Evolutionary conservation across 345 rosid genomes (phyloP).

Genomic region (Cardiospermum halicacabum): DNA sequence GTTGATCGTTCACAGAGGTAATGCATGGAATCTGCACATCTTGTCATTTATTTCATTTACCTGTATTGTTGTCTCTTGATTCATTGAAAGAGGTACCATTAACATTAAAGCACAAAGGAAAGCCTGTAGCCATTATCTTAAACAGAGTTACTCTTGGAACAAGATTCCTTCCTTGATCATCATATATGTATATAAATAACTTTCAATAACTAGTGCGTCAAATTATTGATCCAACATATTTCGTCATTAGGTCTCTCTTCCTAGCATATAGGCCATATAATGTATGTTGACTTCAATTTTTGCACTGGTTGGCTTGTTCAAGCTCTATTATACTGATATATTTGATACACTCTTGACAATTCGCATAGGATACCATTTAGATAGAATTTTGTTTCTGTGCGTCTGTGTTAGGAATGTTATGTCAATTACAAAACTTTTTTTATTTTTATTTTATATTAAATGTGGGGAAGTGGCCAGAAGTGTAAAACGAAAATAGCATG

Average conservation of each 20-base stretch:
- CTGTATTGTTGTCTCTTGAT: slow-evolving; percentile 18
- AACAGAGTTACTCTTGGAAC: slow-evolving; percentile 11
- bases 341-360: too few species aligned
- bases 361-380: too few species aligned
- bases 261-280: slow-evolving; percentile 12
- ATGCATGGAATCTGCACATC: slow-evolving; percentile 18
- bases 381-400: too few species aligned
- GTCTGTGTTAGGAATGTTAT: too few species aligned
- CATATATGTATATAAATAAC: neutral
- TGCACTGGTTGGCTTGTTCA: too few species aligned
- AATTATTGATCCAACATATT: slow-evolving; percentile 1
- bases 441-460: too few species aligned
- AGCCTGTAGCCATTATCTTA: slow-evolving; percentile 19
- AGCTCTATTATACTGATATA: too few species aligned
- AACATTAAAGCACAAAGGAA: slow-evolving; percentile 12
- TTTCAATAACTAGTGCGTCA: slow-evolving; percentile 16
- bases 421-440: too few species aligned
- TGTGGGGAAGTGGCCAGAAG: too few species aligned
- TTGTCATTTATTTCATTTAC: slow-evolving; percentile 13
- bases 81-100: slow-evolving; percentile 22
- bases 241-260: slow-evolving; percentile 11
- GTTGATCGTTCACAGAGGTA: slow-evolving; percentile 25
- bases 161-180: slow-evolving; percentile 4
- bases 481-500: too few species aligned
- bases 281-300: too few species aligned